Base-by-base conservation (phyloP, 441 rosid genomes). In the Eutrema salsugineum region DNA sequence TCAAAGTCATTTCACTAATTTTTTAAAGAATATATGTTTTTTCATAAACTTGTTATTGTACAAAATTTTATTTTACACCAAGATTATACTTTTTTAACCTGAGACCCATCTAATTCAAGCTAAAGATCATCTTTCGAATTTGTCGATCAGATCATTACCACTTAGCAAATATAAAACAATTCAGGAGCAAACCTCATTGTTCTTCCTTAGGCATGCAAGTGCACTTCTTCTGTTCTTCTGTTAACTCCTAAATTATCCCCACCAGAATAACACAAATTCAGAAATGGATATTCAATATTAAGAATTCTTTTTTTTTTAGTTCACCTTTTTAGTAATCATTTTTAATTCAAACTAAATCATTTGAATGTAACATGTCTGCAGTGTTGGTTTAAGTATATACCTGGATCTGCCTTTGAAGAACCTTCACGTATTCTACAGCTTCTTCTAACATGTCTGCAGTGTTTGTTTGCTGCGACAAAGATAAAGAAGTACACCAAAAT, bases 391-490 rank as follows among this genome's bases (percentile, higher is more conserved):
- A n/a, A n/a, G n/a, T 22, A 43, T 10, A n/a, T 43, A 90, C 97
- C 97, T 88, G 86, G 70, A 91, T 91, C 77, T 91, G 91, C 66
- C 36, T 86, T 73, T 87, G 94, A 73, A 91, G 89, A 83, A 78
- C 64, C 76, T 91, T 91, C 42, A 91, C 94, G 12, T 88, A 91
- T 74, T 84, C 91, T 38, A 88, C 87, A 2, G 97, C 97, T 80
- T 88, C 97, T 42, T 87, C 94, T 68, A 91, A 67, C 97, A 91
- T 91, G 75, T 91, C 94, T 12, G 97, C 90, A 11, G 97, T 91
- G 82, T 88, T 91, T 44, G 92, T 87, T 86, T 91, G 97, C 97
- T 91, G 88, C 80, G 75, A 64, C 66, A 16, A 42, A 64, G 5
- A 35, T 12, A 63, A 63, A 30, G 28, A 16, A 46, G 40, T 61